Evolutionary conservation across 176 grass and related monocot species (phyloP), one percentile per base, ranked within the genome.

Genomic region (Zoysia pacifica): DNA sequence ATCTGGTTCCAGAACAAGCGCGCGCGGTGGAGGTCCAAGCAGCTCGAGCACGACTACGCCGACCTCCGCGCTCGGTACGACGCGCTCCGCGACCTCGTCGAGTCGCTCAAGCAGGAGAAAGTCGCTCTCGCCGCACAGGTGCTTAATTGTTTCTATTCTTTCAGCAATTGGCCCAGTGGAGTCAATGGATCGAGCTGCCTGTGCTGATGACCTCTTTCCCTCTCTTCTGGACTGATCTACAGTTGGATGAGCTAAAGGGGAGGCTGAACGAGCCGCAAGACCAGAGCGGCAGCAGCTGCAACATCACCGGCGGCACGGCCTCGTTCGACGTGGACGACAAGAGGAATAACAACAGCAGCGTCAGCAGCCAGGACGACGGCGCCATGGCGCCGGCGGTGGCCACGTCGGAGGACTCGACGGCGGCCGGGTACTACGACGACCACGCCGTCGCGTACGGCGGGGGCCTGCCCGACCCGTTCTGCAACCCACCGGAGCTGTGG

Each of bases 1-100:
- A 93, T 99, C 80, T 95, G 96, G 96, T 99, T 99, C 78, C 93
- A 99, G 86, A 99, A 99, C 85, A 90, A 91, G 84, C 88, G 96
- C 69, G 96, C 93, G 6, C 72, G 96, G 65, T 95, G 92, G 86
- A 90, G 91, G 52, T 89, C 96, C 46, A 99, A 99, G 88, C 96
- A 95, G 82, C 90, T 99, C 4, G 93, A 95, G 88, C 65, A 82
- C 69, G 93, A 99, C 83, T 99, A 86, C 91, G 79, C 88, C 39
- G 79, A 54, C 4, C 88, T 99, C 67, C 85, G 84, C 48, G 44
- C 50, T 28, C 52, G 71, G 38, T 86, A 82, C 89, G 96, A 98
- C 78, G 84, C 81, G 41, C 72, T 89, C n/a, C 82, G 16, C 19
- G 67, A 11, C 14, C 56, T 77, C 55, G 83, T 91, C 73, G 73